Conservation (phyloP, 805 yeast genomes). For the Teunomyces funiuensis region DNA sequence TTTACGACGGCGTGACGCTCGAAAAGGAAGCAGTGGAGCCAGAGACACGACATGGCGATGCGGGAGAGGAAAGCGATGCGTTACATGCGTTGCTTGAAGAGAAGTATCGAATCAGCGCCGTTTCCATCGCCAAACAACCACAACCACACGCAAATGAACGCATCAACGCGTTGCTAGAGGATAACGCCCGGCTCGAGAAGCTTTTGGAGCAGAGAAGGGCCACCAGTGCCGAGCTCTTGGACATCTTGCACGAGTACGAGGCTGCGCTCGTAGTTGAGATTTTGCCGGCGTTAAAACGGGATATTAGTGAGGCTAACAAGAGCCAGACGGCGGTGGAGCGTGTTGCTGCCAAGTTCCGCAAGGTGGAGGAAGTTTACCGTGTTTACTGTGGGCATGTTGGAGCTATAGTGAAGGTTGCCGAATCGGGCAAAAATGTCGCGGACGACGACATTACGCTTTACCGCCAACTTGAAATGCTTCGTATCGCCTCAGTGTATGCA, state of each 20-base stretch:
- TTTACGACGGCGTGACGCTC: neutral
- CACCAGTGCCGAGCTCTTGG: slow-evolving; percentile 24
- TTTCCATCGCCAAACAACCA: slow-evolving; percentile 10
- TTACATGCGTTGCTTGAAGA: slow-evolving; percentile 20
- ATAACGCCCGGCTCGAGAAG: slow-evolving; percentile 24
- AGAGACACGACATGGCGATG: neutral
- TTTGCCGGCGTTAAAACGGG: slow-evolving; percentile 29
- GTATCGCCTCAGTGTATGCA: too few relatives aligned
- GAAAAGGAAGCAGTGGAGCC: neutral
- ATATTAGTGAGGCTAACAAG: too few relatives aligned
- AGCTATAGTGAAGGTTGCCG: too few relatives aligned
- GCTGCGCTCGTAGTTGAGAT: slow-evolving; percentile 24
- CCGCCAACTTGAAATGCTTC: too few relatives aligned
- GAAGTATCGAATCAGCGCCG: slow-evolving; percentile 26
- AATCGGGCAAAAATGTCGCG: too few relatives aligned
- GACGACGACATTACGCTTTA: too few relatives aligned
- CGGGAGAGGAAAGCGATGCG: too few relatives aligned
- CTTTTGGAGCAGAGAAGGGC: slow-evolving; percentile 18
- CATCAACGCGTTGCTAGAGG: slow-evolving; percentile 25
- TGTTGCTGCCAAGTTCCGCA: neutral
- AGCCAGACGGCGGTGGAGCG: neutral
- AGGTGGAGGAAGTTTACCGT: too few relatives aligned
- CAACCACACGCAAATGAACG: slow-evolving; percentile 13
- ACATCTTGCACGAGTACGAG: slow-evolving; percentile 29
- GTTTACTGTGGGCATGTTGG: too few relatives aligned